Conservation (phyloP, 2,329 filamentous ascomycete genomes). For the Colletotrichum tropicale region DNA sequence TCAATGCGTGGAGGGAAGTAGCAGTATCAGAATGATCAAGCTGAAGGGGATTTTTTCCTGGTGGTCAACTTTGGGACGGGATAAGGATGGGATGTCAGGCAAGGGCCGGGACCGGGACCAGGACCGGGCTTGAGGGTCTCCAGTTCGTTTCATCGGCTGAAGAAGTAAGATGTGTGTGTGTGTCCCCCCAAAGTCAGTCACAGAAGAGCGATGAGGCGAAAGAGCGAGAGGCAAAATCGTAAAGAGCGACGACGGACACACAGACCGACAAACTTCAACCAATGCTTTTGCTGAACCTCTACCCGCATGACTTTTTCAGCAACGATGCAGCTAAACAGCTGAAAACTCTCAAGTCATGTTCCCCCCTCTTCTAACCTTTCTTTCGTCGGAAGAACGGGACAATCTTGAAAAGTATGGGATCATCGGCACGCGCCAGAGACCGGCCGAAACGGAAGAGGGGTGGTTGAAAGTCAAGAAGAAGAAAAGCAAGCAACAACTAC, state of each 20-base stretch:
- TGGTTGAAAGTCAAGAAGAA: neutral
- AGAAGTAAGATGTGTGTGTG: neutral
- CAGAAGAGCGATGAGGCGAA: neutral
- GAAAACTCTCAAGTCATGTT: neutral
- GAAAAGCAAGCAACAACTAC: neutral
- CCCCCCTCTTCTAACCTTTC: neutral
- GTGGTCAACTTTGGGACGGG: neutral
- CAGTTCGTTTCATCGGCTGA: conserved; percentile 16
- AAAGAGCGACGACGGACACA: neutral
- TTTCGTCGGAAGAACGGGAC: neutral
- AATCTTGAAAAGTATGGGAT: neutral
- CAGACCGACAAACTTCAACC: neutral
- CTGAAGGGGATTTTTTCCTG: neutral
- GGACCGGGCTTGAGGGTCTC: neutral
- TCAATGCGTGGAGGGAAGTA: neutral
- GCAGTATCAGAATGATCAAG: neutral
- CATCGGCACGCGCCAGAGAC: neutral
- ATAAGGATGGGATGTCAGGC: conserved; percentile 9
- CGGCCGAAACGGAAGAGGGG: neutral
- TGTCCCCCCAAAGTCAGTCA: neutral
- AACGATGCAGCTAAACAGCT: neutral
- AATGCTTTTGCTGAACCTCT: neutral
- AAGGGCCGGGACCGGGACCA: neutral
- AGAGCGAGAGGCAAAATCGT: neutral
- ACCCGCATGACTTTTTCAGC: neutral